Conservation (phyloP, 129 eudicot genomes). For the Rutidosis leptorrhynchoides region DNA sequence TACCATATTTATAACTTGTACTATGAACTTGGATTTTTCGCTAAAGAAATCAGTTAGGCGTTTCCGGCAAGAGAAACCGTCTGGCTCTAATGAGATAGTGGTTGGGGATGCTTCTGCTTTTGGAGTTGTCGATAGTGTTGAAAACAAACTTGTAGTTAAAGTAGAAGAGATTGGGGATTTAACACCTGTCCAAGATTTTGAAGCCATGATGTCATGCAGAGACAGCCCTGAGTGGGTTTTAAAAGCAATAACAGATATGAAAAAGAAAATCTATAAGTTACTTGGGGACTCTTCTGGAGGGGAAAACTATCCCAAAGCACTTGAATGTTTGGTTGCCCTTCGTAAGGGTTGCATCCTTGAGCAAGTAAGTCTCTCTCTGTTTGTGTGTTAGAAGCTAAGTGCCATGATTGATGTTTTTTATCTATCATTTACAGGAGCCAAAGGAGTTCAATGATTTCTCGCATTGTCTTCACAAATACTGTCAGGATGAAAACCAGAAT, state of each 20-base stretch:
- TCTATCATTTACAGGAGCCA: constrained; percentile 57
- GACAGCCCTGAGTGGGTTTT: constrained; percentile 82
- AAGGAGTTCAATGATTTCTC: constrained; percentile 82
- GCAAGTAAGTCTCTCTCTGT: constrained; percentile 77
- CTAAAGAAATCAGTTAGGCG: constrained; percentile 72
- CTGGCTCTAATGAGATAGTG: constrained; percentile 58
- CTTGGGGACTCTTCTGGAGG: constrained; percentile 67
- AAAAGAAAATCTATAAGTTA: constrained; percentile 53
- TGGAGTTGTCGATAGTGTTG: too few species aligned
- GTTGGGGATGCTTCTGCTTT: constrained; percentile 41
- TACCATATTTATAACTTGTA: too few species aligned
- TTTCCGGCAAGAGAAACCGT: constrained; percentile 50
- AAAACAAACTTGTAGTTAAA: too few species aligned
- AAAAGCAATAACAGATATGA: constrained; percentile 80
- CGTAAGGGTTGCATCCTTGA: constrained; percentile 85
- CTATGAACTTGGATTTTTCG: too few species aligned
- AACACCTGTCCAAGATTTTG: constrained; percentile 80
- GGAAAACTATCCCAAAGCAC: constrained; percentile 57
- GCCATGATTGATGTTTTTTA: constrained; percentile 19
- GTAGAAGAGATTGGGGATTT: constrained; percentile 60
- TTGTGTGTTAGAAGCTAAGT: too few species aligned
- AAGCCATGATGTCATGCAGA: constrained; percentile 88
- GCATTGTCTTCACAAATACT: constrained; percentile 50
- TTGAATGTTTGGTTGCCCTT: constrained; percentile 74
- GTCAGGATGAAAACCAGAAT: constrained; percentile 58